These are phyloP conservation scores for Pycnococcus provasolii DNA, from an alignment of 139 green algal species.

Conservation along the genomic window DNA sequence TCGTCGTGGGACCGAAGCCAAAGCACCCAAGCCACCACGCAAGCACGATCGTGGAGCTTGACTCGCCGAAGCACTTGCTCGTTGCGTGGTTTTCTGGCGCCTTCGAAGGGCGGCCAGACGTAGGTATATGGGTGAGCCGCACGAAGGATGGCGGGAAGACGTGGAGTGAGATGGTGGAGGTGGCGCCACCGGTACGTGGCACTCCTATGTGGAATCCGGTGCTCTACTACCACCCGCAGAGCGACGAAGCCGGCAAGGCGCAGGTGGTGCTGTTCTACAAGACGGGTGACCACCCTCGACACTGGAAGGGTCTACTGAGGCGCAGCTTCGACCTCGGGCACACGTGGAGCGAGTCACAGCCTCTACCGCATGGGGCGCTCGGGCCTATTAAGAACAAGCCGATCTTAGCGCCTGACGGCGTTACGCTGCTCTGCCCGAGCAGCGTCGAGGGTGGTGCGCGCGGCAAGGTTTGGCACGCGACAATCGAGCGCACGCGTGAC, in stretches of 20 bases:
- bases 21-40: too few species aligned
- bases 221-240: not conserved
- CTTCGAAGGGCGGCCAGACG: too few species aligned
- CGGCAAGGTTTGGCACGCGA: not conserved
- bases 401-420: too few species aligned
- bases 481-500: conserved; percentile 8
- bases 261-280: conserved; percentile 17
- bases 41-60: too few species aligned
- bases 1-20: too few species aligned
- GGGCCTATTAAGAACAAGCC: conserved; percentile 24
- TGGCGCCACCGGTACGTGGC: too few species aligned
- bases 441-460: not conserved
- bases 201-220: conserved; percentile 17
- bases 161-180: too few species aligned
- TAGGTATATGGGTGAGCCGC: too few species aligned
- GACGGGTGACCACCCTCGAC: not conserved
- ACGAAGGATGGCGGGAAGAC: too few species aligned
- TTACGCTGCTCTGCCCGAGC: conserved; percentile 3
- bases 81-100: too few species aligned
- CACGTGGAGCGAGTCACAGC: conserved; percentile 15
- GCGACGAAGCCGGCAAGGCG: not conserved
- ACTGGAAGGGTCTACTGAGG: conserved; percentile 1
- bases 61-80: too few species aligned
- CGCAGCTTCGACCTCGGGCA: not conserved
- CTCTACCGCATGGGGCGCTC: conserved; percentile 9